Evolutionary conservation across 352 stramenopile genomes (phyloP).

Genomic region (Pythium myriotylum): DNA sequence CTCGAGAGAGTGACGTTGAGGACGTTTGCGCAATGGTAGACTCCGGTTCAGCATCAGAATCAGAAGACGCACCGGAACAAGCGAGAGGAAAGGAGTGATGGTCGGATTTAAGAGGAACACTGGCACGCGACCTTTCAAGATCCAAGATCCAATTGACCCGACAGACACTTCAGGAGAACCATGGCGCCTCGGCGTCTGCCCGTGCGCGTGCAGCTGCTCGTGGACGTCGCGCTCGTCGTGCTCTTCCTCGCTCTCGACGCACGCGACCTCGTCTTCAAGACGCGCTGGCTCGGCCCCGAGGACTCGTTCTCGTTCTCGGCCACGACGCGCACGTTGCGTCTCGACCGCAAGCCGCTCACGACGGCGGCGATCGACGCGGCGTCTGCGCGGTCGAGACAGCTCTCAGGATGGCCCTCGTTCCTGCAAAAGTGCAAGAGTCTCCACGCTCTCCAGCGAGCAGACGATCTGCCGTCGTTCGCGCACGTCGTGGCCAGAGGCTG

Average conservation of each 20-base stretch:
- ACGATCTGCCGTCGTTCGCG: slow-evolving; percentile 7
- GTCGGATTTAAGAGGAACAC: too few species aligned
- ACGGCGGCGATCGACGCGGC: background rate
- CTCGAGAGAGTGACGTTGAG: too few species aligned
- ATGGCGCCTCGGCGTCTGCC: slow-evolving; percentile 17
- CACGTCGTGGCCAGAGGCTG: slow-evolving; percentile 23
- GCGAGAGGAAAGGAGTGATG: too few species aligned
- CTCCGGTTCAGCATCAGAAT: too few species aligned
- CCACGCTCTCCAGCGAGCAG: slow-evolving; percentile 4
- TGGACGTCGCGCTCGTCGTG: slow-evolving; percentile 28
- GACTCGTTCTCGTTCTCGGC: slow-evolving; percentile 33
- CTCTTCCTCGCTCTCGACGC: slow-evolving; percentile 28
- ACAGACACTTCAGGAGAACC: background rate
- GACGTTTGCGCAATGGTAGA: too few species aligned
- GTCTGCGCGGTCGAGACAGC: background rate
- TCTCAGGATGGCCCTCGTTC: slow-evolving; percentile 30
- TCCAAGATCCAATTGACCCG: slow-evolving; percentile 9
- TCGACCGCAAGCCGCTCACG: slow-evolving; percentile 11
- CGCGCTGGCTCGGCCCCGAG: slow-evolving; percentile 23
- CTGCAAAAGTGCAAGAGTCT: slow-evolving; percentile 27
- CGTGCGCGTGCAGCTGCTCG: slow-evolving; percentile 21
- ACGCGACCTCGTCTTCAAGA: slow-evolving; percentile 35
- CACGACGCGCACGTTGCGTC: background rate
- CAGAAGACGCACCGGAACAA: too few species aligned
- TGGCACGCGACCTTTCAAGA: slow-evolving; percentile 28